These are phyloP conservation scores for Yamadazyma sp. DNA, from an alignment of 1,139 yeast species.

Conservation along the genomic window DNA sequence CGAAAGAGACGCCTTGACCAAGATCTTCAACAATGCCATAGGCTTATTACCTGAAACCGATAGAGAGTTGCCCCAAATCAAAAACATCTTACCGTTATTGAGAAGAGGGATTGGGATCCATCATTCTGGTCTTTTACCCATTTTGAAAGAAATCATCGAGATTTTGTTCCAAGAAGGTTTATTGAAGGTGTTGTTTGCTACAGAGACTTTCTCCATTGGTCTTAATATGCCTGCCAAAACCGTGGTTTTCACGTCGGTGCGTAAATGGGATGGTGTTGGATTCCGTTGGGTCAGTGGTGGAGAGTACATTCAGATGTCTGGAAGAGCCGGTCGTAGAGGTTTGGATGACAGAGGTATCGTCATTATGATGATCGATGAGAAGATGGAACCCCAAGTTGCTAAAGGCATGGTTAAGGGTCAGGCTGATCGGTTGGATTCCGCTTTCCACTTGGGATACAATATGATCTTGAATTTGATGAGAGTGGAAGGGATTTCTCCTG, in stretches of 20 bases:
- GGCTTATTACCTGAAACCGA: conserved; percentile 85
- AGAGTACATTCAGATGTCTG: conserved; percentile 99
- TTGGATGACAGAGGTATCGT: conserved; percentile 98
- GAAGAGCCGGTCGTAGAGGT: conserved; percentile 99
- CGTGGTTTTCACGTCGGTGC: conserved; percentile 94
- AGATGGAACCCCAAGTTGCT: conserved; percentile 99
- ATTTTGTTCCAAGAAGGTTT: conserved; percentile 96
- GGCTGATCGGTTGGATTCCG: conserved; percentile 94
- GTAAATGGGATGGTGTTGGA: conserved; percentile 97
- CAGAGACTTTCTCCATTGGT: conserved; percentile 98
- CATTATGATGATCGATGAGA: conserved; percentile 98
- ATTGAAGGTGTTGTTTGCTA: conserved; percentile 90
- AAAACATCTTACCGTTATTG: conserved; percentile 81
- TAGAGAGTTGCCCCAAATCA: conserved; percentile 90
- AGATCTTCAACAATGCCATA: conserved; percentile 88
- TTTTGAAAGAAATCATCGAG: conserved; percentile 94
- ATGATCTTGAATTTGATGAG: conserved; percentile 95
- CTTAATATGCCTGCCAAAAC: conserved; percentile 98
- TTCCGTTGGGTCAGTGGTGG: conserved; percentile 99
- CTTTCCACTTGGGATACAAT: conserved; percentile 94
- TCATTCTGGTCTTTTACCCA: conserved; percentile 95
- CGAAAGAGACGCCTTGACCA: conserved; percentile 85
- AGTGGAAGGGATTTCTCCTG: conserved; percentile 98
- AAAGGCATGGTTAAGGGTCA: conserved; percentile 99
- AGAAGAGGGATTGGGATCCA: conserved; percentile 98